Evolutionary conservation across 176 grass and related monocot species (phyloP), one percentile per base, ranked within the genome.

Genomic region (Ananas comosus): DNA sequence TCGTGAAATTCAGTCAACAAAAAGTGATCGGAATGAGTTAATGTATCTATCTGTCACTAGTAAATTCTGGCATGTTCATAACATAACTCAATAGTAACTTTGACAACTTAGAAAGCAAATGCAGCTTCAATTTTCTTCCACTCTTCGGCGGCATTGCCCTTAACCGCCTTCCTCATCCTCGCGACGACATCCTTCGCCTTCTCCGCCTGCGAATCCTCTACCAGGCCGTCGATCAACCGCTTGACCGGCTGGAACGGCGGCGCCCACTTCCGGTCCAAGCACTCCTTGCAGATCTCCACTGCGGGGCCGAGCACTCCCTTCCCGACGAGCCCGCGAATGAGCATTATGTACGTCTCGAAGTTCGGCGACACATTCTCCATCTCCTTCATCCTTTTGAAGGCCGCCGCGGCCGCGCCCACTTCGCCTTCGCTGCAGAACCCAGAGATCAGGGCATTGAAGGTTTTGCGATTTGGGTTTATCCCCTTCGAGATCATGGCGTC

Each of bases 121-220:
- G 64, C 52, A 77, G 82, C 63, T 80, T 91, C 88, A n/a, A 86
- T 69, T 73, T 96, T 91, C 49, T 72, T 77, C 91, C 91, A 96
- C 65, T 85, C 85, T 66, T 86, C 54, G 6, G 58, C 77, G 70
- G 80, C 78, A 57, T 86, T 74, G 6, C 80, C 88, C 73, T 76
- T 86, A 3, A 83, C 70, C 13, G 11, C 72, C 65, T 86, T 96
- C 56, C 78, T 72, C 85, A 96, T 84, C 1, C 51, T 64, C 18
- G 72, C 14, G 10, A 72, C 5, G 0, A 96, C 21, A 23, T 96
- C 85, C 85, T 80, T 83, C 0, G 85, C 91, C 23, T 80, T 76
- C 51, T 88, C 82, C 50, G 73, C 70, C 27, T 86, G 77, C 74
- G 78, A 86, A 63, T 69, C 78, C 79, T 86, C 82, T 12, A 86